Conservation (phyloP, 768 basidiomycete genomes). For the Tulasnella sp. region DNA sequence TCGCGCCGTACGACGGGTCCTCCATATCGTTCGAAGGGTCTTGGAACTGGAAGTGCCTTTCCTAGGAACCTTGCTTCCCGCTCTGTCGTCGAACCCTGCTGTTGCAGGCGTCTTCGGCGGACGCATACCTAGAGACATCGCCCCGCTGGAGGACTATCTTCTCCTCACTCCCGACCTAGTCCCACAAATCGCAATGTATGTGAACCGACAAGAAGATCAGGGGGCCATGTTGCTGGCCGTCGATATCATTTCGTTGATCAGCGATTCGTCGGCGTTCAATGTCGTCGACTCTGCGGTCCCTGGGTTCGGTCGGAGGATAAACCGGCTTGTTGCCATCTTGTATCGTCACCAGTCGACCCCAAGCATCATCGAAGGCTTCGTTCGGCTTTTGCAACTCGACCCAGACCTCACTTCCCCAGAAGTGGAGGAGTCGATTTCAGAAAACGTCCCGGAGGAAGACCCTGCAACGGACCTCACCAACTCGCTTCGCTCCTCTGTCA, state of each 20-base stretch:
- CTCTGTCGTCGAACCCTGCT: constrained; percentile 55
- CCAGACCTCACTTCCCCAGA: constrained; percentile 47
- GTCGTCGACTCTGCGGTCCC: constrained; percentile 27
- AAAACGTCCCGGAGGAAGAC: constrained; percentile 9
- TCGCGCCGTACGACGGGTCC: constrained; percentile 62
- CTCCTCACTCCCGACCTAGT: constrained; percentile 59
- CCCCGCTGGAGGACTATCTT: constrained; percentile 61
- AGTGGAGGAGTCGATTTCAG: constrained; percentile 29
- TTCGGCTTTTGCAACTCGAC: constrained; percentile 50
- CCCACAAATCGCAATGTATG: constrained; percentile 72
- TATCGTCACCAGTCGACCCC: constrained; percentile 74
- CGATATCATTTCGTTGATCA: constrained; percentile 60
- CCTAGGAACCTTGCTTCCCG: constrained; percentile 74
- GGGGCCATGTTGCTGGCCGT: constrained; percentile 66
- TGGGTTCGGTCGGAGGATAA: constrained; percentile 30
- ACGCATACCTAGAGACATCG: constrained; percentile 29
- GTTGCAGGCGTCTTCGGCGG: constrained; percentile 22
- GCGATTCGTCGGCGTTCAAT: constrained; percentile 46
- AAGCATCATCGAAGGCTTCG: constrained; percentile 73
- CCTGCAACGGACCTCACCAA: constrained; percentile 31
- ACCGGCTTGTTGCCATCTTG: constrained; percentile 65
- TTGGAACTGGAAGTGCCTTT: constrained; percentile 83
- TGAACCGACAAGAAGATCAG: constrained; percentile 49
- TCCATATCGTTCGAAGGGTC: constrained; percentile 70
- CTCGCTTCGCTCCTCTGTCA: constrained; percentile 59